Percentiles rank a stretch among this genome's conserved stretches.
Evolutionary conservation across 495 filamentous ascomycete genomes (phyloP).

Genomic region (Parathielavia appendiculata): DNA sequence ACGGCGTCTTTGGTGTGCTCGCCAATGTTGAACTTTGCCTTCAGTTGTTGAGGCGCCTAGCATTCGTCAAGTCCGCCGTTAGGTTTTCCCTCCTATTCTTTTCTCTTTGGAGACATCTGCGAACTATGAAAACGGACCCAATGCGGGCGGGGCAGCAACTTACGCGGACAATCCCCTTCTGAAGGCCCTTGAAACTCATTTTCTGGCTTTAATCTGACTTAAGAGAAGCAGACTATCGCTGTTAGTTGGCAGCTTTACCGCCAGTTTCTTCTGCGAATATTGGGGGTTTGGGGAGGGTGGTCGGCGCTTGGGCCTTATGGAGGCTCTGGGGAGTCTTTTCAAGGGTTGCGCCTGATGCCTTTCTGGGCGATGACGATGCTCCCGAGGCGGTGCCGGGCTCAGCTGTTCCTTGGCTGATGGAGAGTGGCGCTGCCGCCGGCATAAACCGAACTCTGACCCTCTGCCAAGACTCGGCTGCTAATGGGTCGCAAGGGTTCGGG

Average conservation of each 20-base stretch:
- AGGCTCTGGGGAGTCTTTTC: slow-evolving; percentile 6
- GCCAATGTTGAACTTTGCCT: slow-evolving; percentile 86
- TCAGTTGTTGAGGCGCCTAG: slow-evolving; percentile 86
- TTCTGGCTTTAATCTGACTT: slow-evolving; percentile 8
- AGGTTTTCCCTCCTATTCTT: not conserved
- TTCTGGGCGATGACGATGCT: slow-evolving; percentile 25
- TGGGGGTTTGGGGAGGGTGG: not conserved
- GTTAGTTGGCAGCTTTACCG: not conserved
- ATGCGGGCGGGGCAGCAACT: slow-evolving; percentile 29
- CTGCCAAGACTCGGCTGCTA: slow-evolving; percentile 6
- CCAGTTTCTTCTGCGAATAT: not conserved
- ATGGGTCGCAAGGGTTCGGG: not conserved
- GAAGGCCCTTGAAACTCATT: slow-evolving; percentile 97
- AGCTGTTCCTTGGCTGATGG: slow-evolving; percentile 26
- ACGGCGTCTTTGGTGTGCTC: slow-evolving; percentile 91
- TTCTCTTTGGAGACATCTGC: not conserved
- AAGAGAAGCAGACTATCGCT: not conserved
- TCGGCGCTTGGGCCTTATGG: not conserved
- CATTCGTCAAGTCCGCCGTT: not conserved
- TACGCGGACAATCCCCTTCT: slow-evolving; percentile 80
- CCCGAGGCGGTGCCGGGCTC: slow-evolving; percentile 20
- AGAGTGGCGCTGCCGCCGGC: slow-evolving; percentile 20
- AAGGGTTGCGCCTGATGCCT: slow-evolving; percentile 17
- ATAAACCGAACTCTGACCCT: slow-evolving; percentile 2
- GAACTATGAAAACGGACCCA: not conserved